Evolutionary conservation across 2,329 filamentous ascomycete genomes (phyloP), one percentile per base, ranked within the genome.

Genomic region (Rugonectria rugulosa): DNA sequence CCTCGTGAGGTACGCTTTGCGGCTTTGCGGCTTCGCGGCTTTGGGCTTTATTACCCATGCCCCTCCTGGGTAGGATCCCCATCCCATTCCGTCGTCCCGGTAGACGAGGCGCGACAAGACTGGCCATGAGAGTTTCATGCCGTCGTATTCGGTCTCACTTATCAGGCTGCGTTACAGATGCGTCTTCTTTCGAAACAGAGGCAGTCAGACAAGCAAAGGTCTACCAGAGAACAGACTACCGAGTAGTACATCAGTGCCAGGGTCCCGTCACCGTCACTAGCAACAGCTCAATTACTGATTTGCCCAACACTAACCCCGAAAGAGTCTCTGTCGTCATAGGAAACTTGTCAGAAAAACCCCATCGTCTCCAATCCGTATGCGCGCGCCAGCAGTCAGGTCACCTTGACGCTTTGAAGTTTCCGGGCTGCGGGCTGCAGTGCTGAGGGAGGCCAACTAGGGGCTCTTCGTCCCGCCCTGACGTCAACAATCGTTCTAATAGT

Each of bases 391-490:
- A 31, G 11, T 21, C 11, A n/a, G 32, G 34, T 44, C 27, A 19
- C 37, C 21, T 24, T 27, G 37, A 27, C 31, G 46, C 36, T 26
- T 41, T 42, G 36, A n/a, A 15, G 15, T n/a, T 26, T 37, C 31
- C 46, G 19, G 31, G 19, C 21, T 19, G 32, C 26, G 37, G 31
- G 50, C 17, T 26, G 34, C 31, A 46, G 19, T 36, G 19, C 21
- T 19, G 32, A 31, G 37, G 31, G 50, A 44, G 45, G 40, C 38
- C 48, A 20, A 38, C 26, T 32, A 47, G 31, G 40, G 32, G 12
- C 24, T 24, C 26, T n/a, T 29, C 37, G 43, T 26, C 47, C 50
- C 56, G 41, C 43, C 53, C 52, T 66, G 63, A 65, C 63, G 63
- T 65, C 63, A 66, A 46, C 40, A 24, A 21, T 19, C 26, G n/a